Evolutionary conservation across 2,329 filamentous ascomycete species (phyloP).

Genomic region (Colletotrichum caudatum): DNA sequence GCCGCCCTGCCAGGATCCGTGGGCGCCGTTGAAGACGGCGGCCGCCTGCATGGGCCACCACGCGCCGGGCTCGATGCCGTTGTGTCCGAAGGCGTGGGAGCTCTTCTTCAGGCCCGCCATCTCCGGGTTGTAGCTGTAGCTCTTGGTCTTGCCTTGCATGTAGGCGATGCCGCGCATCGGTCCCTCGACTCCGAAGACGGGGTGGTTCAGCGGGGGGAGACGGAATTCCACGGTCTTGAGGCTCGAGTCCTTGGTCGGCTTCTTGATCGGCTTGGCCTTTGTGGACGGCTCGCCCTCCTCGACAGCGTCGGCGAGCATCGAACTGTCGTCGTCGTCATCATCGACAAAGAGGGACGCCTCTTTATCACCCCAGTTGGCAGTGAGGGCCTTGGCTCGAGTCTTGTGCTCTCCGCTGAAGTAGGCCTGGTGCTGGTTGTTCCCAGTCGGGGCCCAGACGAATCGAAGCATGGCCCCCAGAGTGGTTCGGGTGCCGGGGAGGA

Average conservation of each 20-base stretch:
- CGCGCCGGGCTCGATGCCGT: constrained; percentile 52
- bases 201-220: neutral
- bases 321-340: neutral
- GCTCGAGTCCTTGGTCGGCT: neutral
- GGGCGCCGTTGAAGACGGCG: constrained; percentile 65
- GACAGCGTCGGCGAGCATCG: neutral
- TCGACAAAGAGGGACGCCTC: neutral
- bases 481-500: neutral
- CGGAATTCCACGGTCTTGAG: neutral
- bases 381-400: neutral
- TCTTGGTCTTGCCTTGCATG: neutral
- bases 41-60: constrained; percentile 68
- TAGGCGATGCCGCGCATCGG: neutral
- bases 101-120: neutral
- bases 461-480: neutral
- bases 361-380: neutral
- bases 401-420: neutral
- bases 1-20: constrained; percentile 61
- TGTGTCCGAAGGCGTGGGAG: constrained; percentile 44
- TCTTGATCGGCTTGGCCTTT: neutral
- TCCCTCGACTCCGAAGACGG: neutral
- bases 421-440: neutral
- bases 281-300: neutral
- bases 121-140: neutral
- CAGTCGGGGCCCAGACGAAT: neutral